phyloP scores from a whole-genome alignment of 202 grass and related monocot species.

The Carex sylvatica region DNA sequence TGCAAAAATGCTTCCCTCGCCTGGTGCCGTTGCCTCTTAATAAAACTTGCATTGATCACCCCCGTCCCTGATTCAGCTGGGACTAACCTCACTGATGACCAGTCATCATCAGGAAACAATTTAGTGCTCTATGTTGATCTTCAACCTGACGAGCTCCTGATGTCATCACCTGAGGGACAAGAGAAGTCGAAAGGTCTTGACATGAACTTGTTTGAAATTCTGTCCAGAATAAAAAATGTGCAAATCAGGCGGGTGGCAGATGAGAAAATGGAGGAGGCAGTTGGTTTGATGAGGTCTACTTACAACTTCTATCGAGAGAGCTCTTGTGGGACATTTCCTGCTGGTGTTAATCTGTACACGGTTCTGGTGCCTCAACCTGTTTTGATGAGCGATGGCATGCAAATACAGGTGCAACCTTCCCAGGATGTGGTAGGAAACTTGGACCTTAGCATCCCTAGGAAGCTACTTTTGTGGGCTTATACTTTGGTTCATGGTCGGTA shows the following conservation, averaged over 20 bases:
- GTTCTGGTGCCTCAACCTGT: slow-evolving; percentile 40
- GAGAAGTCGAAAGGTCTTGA: slow-evolving; percentile 80
- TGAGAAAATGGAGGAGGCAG: slow-evolving; percentile 85
- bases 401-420: slow-evolving; percentile 26
- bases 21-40: slow-evolving; percentile 86
- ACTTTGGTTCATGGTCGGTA: slow-evolving; percentile 79
- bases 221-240: slow-evolving; percentile 83
- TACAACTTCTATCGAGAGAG: slow-evolving; percentile 95
- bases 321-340: slow-evolving; percentile 67
- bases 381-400: slow-evolving; percentile 31
- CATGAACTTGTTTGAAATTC: slow-evolving; percentile 91
- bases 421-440: slow-evolving; percentile 49
- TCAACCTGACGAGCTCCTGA: slow-evolving; percentile 84
- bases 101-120: slow-evolving; percentile 35
- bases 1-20: slow-evolving; percentile 91
- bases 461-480: slow-evolving; percentile 93
- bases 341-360: slow-evolving; percentile 79
- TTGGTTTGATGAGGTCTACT: slow-evolving; percentile 73
- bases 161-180: slow-evolving; percentile 64
- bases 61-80: slow-evolving; percentile 50
- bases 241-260: slow-evolving; percentile 68
- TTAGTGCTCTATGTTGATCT: slow-evolving; percentile 76
- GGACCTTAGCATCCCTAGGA: slow-evolving; percentile 84
- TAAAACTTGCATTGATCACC: slow-evolving; percentile 89
- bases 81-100: slow-evolving; percentile 4